Conservation (phyloP, 2,329 filamentous ascomycete species). For the Fusarium keratoplasticum region DNA sequence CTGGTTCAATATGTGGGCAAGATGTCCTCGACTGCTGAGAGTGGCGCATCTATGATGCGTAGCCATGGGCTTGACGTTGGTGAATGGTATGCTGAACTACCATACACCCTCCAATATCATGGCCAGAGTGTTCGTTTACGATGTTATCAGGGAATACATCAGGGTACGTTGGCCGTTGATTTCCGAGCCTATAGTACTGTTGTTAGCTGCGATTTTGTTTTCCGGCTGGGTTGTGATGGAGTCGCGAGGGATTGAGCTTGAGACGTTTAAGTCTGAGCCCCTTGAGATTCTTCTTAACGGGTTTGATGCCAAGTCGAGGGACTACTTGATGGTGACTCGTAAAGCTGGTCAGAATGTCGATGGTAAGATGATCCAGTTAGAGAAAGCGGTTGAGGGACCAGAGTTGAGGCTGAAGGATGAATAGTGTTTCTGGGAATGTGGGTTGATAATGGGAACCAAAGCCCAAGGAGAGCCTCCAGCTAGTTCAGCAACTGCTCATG, state of each 20-base stretch:
- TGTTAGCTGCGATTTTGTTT: background rate
- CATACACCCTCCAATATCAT: no score
- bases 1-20: slow-evolving; percentile 1
- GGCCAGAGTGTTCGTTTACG: no score
- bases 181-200: background rate
- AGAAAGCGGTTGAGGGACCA: background rate
- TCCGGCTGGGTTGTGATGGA: background rate
- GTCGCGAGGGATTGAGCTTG: background rate
- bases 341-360: background rate
- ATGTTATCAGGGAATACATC: no score
- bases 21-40: background rate
- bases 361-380: background rate
- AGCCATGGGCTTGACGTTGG: background rate
- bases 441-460: background rate
- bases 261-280: background rate
- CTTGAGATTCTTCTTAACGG: slow-evolving; percentile 1
- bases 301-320: background rate
- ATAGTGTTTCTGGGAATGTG: background rate
- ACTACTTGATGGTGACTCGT: background rate
- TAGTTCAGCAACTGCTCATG: background rate
- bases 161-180: background rate
- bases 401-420: background rate
- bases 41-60: background rate
- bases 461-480: background rate
- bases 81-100: background rate